A percentile compares a stretch with the other conserved stretches of the same genome.
phyloP scores from a whole-genome alignment of 2,329 filamentous ascomycete species.

The Colletotrichum sp. region DNA sequence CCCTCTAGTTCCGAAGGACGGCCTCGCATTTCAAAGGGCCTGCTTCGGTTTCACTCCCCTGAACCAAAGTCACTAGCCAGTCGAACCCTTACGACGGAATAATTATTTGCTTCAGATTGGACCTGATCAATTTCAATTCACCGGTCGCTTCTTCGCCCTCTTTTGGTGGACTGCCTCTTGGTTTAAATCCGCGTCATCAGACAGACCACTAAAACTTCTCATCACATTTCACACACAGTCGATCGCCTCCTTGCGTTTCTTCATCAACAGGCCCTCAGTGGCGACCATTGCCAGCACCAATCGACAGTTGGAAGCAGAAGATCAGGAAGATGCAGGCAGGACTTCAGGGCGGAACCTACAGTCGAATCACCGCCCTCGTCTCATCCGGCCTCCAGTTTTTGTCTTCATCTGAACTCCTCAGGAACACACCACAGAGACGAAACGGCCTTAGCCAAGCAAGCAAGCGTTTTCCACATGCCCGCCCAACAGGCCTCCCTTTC shows the following conservation, averaged over 20 bases:
- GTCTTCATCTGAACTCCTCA: conserved; percentile 6
- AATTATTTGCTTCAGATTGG: background rate
- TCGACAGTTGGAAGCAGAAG: background rate
- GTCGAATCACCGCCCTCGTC: background rate
- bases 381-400: background rate
- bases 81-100: background rate
- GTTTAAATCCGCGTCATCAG: background rate
- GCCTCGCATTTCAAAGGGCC: background rate
- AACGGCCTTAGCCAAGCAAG: conserved; percentile 15
- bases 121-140: background rate
- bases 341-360: background rate
- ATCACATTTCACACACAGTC: background rate
- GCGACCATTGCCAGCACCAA: background rate
- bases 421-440: conserved; percentile 6
- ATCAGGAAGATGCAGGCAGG: background rate
- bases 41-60: conserved; percentile 2
- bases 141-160: background rate
- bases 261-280: background rate
- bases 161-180: background rate
- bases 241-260: background rate
- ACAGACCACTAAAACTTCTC: background rate
- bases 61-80: background rate
- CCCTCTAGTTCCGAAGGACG: background rate
- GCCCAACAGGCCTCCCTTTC: background rate
- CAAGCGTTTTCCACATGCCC: background rate